A percentile compares a stretch with the other conserved stretches of the same genome.
phyloP scores from a whole-genome alignment of 1,284 basidiomycete genomes.

The Naganishia liquefaciens region DNA sequence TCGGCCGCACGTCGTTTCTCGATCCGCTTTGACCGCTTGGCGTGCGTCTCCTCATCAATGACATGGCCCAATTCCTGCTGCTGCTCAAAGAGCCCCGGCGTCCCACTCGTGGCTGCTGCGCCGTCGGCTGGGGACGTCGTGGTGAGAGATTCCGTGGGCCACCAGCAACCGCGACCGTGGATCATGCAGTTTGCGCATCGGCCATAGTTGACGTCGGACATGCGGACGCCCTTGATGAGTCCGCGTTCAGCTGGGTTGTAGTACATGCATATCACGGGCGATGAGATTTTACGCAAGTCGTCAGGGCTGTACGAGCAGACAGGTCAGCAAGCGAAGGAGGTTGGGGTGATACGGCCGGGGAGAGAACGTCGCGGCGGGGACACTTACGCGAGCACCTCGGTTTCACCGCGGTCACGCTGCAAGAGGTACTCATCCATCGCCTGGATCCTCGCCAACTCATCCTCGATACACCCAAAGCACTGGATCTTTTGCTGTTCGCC shows the following conservation, averaged over 20 bases:
- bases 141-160: slow-evolving; percentile 14
- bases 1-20: slow-evolving; percentile 1
- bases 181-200: slow-evolving; percentile 23
- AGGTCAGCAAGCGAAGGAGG: not conserved
- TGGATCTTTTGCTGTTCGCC: slow-evolving; percentile 18
- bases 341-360: not conserved
- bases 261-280: slow-evolving; percentile 17
- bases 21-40: slow-evolving; percentile 7
- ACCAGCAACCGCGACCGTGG: slow-evolving; percentile 15
- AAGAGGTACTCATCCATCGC: slow-evolving; percentile 7
- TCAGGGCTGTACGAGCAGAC: not conserved
- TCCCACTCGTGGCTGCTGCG: no score
- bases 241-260: slow-evolving; percentile 17
- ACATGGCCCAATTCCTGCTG: slow-evolving; percentile 5
- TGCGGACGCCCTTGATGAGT: slow-evolving; percentile 24
- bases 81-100: no score
- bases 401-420: not conserved
- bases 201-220: slow-evolving; percentile 17
- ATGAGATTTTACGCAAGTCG: not conserved
- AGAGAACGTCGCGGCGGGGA: no score
- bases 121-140: not conserved
- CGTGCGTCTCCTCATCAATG: slow-evolving; percentile 6
- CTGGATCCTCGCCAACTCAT: not conserved
- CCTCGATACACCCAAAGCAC: slow-evolving; percentile 23
- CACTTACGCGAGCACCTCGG: not conserved